Conservation (phyloP, 768 basidiomycete species). For the Kwoniella europaea region DNA sequence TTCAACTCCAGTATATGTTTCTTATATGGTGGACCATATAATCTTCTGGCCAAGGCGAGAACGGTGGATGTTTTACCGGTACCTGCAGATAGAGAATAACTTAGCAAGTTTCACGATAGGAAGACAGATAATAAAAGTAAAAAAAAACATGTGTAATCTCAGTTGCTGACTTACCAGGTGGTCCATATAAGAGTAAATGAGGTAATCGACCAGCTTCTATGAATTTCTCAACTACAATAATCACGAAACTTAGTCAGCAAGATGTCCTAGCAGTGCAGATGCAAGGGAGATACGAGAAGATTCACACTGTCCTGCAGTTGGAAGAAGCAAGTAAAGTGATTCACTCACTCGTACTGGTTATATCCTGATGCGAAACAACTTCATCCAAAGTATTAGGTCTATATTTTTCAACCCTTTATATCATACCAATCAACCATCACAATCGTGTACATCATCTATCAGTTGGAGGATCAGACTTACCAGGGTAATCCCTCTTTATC, state of each 20-base stretch:
- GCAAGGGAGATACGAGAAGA: neutral
- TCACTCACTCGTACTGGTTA: conserved; percentile 83
- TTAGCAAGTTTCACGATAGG: neutral
- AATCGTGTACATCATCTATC: too few relatives aligned
- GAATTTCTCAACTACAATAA: conserved; percentile 82
- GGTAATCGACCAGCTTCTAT: conserved; percentile 93
- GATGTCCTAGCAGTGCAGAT: neutral
- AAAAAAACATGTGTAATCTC: neutral
- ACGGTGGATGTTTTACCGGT: conserved; percentile 99
- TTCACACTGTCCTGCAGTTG: too few relatives aligned
- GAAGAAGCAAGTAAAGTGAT: too few relatives aligned
- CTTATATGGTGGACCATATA: conserved; percentile 82
- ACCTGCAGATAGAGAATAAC: conserved; percentile 26
- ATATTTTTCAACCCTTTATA: conserved; percentile 93
- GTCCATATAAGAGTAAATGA: conserved; percentile 95
- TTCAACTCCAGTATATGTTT: conserved; percentile 98
- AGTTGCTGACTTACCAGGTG: conserved; percentile 67
- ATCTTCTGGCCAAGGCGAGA: conserved; percentile 88
- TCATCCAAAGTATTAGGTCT: conserved; percentile 87
- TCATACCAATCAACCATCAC: too few relatives aligned
- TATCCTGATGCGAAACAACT: conserved; percentile 95
- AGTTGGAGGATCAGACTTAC: conserved; percentile 61
- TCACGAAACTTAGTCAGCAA: neutral
- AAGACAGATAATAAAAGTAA: neutral
- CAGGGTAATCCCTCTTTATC: conserved; percentile 86